A percentile compares a stretch with the other conserved stretches of the same genome.
Conservation (phyloP, 192 early-diverging fungal genomes). For the Lunasporangiospora selenospora region DNA sequence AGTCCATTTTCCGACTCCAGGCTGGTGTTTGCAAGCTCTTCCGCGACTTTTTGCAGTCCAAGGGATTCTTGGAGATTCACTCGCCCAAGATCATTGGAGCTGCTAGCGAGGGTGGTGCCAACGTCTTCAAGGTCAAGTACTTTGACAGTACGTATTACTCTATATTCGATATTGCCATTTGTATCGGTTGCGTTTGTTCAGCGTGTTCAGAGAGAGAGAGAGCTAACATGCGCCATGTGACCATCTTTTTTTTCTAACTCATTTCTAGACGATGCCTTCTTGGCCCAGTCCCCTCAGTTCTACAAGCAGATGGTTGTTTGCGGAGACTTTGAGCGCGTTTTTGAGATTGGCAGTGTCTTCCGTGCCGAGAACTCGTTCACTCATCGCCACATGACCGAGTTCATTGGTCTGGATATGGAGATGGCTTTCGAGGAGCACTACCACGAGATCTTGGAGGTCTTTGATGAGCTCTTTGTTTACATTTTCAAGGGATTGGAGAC, state of each 20-base stretch:
- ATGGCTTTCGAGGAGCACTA: conserved; percentile 99
- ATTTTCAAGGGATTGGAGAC: conserved; percentile 91
- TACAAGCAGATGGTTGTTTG: conserved; percentile 99
- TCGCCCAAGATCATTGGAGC: conserved; percentile 96
- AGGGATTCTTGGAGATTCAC: conserved; percentile 95
- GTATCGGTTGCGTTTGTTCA: conserved; percentile 13
- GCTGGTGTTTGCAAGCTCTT: conserved; percentile 92
- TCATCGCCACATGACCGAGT: conserved; percentile 99
- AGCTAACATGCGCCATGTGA: neutral
- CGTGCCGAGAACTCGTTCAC: conserved; percentile 98
- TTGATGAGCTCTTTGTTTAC: conserved; percentile 91
- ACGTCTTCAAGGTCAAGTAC: conserved; percentile 97
- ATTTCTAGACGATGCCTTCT: conserved; percentile 74
- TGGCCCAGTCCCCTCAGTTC: conserved; percentile 98
- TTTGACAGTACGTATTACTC: conserved; percentile 76
- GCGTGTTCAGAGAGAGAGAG: neutral
- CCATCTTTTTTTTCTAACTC: neutral
- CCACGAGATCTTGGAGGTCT: conserved; percentile 95
- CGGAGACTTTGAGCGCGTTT: conserved; percentile 97
- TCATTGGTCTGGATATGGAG: conserved; percentile 97
- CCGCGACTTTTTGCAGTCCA: conserved; percentile 88
- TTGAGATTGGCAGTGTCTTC: conserved; percentile 96
- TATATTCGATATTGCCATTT: conserved; percentile 23
- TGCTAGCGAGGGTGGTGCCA: conserved; percentile 96
- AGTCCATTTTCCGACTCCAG: conserved; percentile 98